Evolutionary conservation across 2,329 filamentous ascomycete genomes (phyloP).

Genomic region (Diaporthe helianthi): DNA sequence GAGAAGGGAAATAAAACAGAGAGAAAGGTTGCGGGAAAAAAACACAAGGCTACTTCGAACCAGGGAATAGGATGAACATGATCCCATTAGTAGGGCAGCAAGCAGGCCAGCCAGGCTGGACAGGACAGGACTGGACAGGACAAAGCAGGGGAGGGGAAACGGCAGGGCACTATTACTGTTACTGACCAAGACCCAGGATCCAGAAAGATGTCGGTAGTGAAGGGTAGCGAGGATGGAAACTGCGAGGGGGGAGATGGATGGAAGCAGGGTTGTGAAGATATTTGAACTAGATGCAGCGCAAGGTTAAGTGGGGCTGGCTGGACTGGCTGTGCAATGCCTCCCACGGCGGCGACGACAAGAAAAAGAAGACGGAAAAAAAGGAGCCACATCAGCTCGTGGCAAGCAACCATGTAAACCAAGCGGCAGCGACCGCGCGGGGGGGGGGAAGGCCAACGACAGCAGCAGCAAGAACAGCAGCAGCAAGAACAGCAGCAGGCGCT

Average conservation of each 20-base stretch:
- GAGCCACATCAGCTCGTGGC: constrained; percentile 34
- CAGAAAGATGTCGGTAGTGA: constrained; percentile 29
- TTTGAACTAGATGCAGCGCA: constrained; percentile 34
- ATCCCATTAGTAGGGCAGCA: constrained; percentile 15
- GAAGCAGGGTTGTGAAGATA: constrained; percentile 36
- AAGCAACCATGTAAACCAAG: constrained; percentile 14
- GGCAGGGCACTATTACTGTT: constrained; percentile 26
- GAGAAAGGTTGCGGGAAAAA: not conserved
- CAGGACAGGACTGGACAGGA: not conserved
- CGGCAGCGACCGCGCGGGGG: not conserved
- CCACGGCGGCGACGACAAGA: constrained; percentile 19
- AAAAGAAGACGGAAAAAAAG: constrained; percentile 28
- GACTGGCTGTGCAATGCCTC: constrained; percentile 20
- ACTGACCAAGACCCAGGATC: constrained; percentile 33
- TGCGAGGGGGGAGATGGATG: constrained; percentile 30
- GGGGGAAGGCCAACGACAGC: too few species aligned
- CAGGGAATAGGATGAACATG: constrained; percentile 26
- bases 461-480: not conserved
- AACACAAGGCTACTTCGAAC: not conserved
- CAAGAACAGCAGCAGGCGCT: constrained; percentile 3
- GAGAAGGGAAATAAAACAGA: not conserved
- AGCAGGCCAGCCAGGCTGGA: not conserved
- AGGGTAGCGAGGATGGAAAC: constrained; percentile 33
- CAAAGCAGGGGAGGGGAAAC: constrained; percentile 13
- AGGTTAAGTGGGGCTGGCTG: constrained; percentile 30